Conservation (phyloP, 2,329 filamentous ascomycete genomes). For the Xylariaceae sp. region DNA sequence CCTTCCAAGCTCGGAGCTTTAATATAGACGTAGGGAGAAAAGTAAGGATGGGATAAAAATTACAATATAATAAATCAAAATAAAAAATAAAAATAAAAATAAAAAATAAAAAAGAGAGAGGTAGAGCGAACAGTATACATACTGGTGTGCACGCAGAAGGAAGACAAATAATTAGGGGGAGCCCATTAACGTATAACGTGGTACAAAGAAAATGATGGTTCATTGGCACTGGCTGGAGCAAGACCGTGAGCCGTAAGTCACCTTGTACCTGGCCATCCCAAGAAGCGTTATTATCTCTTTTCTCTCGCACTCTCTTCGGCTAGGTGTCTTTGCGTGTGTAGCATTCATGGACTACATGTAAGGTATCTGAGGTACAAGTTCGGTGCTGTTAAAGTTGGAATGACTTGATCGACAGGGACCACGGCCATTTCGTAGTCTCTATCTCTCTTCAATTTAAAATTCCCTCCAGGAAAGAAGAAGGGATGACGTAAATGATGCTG, state of each 20-base stretch:
- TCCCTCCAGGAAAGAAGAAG: constrained; percentile 9
- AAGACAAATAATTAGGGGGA: constrained; percentile 22
- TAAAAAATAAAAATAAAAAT: constrained; percentile 13
- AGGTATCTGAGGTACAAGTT: background rate
- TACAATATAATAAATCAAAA: constrained; percentile 5
- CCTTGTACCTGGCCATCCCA: constrained; percentile 12
- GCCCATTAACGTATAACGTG: constrained; percentile 25
- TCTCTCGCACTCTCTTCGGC: background rate
- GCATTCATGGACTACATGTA: constrained; percentile 8
- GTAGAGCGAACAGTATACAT: constrained; percentile 16
- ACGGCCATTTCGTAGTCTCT: background rate
- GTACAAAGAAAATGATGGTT: constrained; percentile 20
- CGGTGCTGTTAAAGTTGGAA: background rate
- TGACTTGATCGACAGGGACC: background rate
- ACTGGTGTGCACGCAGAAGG: constrained; percentile 20
- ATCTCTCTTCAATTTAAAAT: background rate
- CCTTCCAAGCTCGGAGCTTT: background rate
- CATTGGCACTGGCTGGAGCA: constrained; percentile 17
- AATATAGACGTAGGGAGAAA: background rate
- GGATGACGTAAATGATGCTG: constrained; percentile 10
- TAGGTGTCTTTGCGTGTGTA: constrained; percentile 3
- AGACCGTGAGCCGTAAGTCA: constrained; percentile 15
- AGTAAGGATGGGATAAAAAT: background rate
- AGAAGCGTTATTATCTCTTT: constrained; percentile 2
- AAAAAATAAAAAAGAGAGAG: constrained; percentile 9